These are phyloP conservation scores for Torrubiella hemipterigena DNA, from an alignment of 2,329 filamentous ascomycete genomes.

Conservation along the genomic window DNA sequence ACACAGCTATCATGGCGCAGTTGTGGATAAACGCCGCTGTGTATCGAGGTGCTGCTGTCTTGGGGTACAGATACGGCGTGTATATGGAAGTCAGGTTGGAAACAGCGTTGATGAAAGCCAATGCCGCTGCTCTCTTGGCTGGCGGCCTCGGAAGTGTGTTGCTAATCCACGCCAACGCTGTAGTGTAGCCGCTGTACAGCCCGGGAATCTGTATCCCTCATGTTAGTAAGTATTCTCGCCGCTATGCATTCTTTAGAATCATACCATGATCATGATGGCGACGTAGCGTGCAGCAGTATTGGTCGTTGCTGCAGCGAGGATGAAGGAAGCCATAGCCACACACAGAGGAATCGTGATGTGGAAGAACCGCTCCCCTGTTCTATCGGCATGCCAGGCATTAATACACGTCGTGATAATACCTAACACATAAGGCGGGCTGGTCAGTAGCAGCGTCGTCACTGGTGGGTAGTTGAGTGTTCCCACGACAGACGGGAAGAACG, in stretches of 20 bases:
- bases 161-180: conserved; percentile 61
- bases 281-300: conserved; percentile 19
- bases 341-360: conserved; percentile 18
- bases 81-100: conserved; percentile 52
- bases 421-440: conserved; percentile 16
- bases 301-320: conserved; percentile 11
- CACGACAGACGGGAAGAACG: conserved; percentile 23
- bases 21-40: conserved; percentile 56
- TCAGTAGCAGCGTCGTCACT: conserved; percentile 15
- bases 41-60: conserved; percentile 28
- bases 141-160: conserved; percentile 66
- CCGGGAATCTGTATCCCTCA: conserved; percentile 34
- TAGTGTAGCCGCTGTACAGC: conserved; percentile 55
- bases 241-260: conserved; percentile 1
- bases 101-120: conserved; percentile 62
- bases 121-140: conserved; percentile 55
- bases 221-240: conserved; percentile 5
- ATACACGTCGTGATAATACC: conserved; percentile 14
- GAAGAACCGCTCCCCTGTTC: conserved; percentile 24
- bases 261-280: conserved; percentile 59
- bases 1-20: conserved; percentile 50
- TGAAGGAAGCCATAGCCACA: conserved; percentile 12
- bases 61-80: conserved; percentile 54
- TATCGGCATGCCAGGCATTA: conserved; percentile 24
- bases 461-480: conserved; percentile 12